Base-by-base conservation (phyloP, 352 stramenopile species). In the Pythium brassicae region DNA sequence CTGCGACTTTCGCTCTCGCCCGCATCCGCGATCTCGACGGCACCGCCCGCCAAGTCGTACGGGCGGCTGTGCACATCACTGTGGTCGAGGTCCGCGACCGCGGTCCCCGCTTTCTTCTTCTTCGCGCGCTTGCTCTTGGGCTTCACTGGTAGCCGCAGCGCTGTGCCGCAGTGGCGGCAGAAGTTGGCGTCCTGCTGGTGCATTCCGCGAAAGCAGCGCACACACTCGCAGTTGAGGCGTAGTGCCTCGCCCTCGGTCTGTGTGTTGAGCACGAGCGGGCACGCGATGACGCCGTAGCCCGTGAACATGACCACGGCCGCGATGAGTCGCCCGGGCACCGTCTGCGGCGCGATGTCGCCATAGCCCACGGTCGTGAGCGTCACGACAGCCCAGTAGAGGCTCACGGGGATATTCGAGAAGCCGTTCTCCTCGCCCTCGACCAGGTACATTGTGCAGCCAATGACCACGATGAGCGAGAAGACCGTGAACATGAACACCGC, bases 381-480 rank as follows among this genome's bases (percentile, higher is more conserved):
- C 49, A 82, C 72, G 25, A 82, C 70, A 1, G 72, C 70, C 72
- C 72, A 82, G 52, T 82, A 82, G 32, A 82, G 63, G 20, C 69
- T 79, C 49, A 77, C 66, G 20, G 72, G 72, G 34, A 82, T 82
- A 53, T 79, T 82, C n/a, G 79, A 87, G 57, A 90, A 92, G 27
- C 83, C 82, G 58, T 90, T 72, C 17, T 65, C 62, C 49, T 89
- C 82, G 32, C 80, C 82, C 70, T 92, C 82, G 61, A 92, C 89
- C 47, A 92, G 57, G 59, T 92, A 92, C 79, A 92, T 92, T 43
- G 79, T 70, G 50, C 82, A 92, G 23, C 82, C 82, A 53, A 92
- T 89, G 45, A 92, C 80, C 34, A 89, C 63, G 61, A 90, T 89
- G 66, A 92, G 78, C 12, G 76, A 83, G 44, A 88, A 89, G 7